These are phyloP conservation scores for Zalaria sp. DNA, from an alignment of 2,329 filamentous ascomycete genomes.

Conservation along the genomic window DNA sequence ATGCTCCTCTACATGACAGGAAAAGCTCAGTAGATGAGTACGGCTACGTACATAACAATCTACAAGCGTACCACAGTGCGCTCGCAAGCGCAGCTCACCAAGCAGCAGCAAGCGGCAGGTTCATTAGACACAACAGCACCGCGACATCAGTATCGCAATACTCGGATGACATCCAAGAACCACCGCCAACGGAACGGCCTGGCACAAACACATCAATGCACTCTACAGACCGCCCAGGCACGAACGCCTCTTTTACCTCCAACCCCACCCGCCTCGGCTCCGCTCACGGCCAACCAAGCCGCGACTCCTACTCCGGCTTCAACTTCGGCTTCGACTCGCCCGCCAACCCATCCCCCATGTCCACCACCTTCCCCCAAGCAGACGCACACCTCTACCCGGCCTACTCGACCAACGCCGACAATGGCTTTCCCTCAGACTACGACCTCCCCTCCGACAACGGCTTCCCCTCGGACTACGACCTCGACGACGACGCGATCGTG, in stretches of 20 bases:
- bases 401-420: constrained; percentile 36
- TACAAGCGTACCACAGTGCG: constrained; percentile 68
- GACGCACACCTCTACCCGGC: neutral
- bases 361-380: constrained; percentile 8
- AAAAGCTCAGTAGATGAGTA: neutral
- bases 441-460: constrained; percentile 38
- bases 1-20: neutral
- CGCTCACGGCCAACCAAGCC: neutral
- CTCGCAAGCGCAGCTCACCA: constrained; percentile 68
- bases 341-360: constrained; percentile 16
- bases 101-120: constrained; percentile 63
- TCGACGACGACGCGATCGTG: constrained; percentile 71
- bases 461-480: constrained; percentile 28
- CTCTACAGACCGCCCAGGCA: constrained; percentile 13
- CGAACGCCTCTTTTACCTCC: neutral
- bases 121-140: constrained; percentile 45
- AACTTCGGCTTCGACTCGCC: constrained; percentile 25
- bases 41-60: constrained; percentile 32
- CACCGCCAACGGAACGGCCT: constrained; percentile 8
- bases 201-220: constrained; percentile 6
- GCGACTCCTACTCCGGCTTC: constrained; percentile 15
- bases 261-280: no score
- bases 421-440: constrained; percentile 42
- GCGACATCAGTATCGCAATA: constrained; percentile 15
- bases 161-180: constrained; percentile 14